phyloP scores from a whole-genome alignment of 192 early-diverging fungal genomes.

The Linnemannia exigua region DNA sequence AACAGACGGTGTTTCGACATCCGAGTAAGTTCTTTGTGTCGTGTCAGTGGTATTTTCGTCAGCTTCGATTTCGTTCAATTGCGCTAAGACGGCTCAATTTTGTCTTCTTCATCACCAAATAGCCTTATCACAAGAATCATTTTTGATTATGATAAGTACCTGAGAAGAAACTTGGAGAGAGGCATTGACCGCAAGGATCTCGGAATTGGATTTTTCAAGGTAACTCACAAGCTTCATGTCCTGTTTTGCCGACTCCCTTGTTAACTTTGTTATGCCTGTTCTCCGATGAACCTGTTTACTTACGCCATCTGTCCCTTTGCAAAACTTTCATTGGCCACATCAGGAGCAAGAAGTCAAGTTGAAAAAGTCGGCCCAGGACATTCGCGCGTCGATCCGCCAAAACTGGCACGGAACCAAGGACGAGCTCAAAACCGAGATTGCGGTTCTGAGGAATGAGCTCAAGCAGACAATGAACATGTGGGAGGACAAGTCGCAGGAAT shows the following conservation, averaged over 20 bases:
- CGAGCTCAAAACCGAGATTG: constrained; percentile 72
- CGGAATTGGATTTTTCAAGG: constrained; percentile 86
- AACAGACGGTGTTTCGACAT: constrained; percentile 87
- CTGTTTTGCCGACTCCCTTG: background rate
- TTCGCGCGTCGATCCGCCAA: constrained; percentile 77
- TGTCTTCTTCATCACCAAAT: background rate
- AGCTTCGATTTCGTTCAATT: background rate
- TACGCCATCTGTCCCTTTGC: no score
- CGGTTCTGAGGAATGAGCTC: constrained; percentile 74
- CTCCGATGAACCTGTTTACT: background rate
- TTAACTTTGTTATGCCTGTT: background rate
- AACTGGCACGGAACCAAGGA: constrained; percentile 75
- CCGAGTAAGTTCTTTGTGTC: constrained; percentile 56
- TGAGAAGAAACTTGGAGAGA: constrained; percentile 87
- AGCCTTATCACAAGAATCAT: constrained; percentile 85
- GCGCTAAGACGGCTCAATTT: background rate
- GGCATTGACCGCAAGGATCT: constrained; percentile 86
- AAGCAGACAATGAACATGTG: constrained; percentile 74
- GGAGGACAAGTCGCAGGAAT: constrained; percentile 84
- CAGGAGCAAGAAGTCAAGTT: constrained; percentile 81
- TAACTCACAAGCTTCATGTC: constrained; percentile 16
- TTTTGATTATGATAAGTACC: constrained; percentile 86
- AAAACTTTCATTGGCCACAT: background rate
- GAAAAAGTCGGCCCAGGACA: constrained; percentile 81
- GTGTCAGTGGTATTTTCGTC: background rate